These are phyloP conservation scores for Russula ochroleuca DNA, from an alignment of 768 basidiomycete genomes.

Conservation along the genomic window DNA sequence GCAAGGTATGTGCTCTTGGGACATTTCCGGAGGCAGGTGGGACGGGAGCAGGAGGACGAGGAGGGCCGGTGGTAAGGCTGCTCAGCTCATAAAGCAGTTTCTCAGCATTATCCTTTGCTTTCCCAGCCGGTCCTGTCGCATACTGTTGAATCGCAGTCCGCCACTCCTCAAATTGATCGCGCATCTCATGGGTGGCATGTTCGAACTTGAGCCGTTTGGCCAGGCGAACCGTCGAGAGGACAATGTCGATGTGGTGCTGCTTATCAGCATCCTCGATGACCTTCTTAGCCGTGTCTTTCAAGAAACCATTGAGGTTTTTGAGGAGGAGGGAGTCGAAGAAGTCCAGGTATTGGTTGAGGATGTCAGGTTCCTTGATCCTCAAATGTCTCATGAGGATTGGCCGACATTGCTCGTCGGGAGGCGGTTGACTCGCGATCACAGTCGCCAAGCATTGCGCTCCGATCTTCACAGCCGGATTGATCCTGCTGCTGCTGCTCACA, in stretches of 20 bases:
- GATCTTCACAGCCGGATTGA: background rate
- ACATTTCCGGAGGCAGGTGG: background rate
- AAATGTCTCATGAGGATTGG: background rate
- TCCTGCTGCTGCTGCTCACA: no score
- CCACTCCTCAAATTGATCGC: background rate
- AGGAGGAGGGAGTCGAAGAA: background rate
- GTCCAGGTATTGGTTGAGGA: background rate
- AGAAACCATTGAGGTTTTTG: conserved; percentile 11
- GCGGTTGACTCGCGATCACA: background rate
- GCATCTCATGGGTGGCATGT: background rate
- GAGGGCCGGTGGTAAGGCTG: background rate
- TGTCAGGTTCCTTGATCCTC: background rate
- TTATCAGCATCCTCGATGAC: background rate
- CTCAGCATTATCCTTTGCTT: background rate
- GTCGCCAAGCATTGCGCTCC: conserved; percentile 11
- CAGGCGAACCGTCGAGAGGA: background rate
- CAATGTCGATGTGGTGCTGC: background rate
- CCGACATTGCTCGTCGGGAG: background rate
- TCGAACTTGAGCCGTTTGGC: background rate
- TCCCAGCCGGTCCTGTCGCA: background rate
- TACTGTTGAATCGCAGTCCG: no score
- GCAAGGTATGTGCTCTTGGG: background rate
- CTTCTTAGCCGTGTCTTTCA: background rate
- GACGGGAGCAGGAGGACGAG: background rate
- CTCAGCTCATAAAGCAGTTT: background rate